Conservation (phyloP, 2,329 filamentous ascomycete species). For the Xylariomycetidae sp. region DNA sequence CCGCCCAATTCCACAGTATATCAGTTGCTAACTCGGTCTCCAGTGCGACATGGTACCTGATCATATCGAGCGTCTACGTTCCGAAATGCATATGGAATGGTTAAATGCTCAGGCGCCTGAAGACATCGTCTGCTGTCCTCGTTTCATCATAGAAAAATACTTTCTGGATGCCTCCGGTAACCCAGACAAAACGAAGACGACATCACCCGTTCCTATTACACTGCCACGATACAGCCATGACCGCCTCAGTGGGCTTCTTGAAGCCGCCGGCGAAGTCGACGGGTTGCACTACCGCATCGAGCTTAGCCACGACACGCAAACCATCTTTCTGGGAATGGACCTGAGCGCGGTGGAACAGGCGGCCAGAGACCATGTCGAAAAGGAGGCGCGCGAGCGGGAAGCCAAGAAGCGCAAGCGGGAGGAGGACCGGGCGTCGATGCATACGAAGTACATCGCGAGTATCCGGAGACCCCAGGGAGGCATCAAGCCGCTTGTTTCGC, state of each 20-base stretch:
- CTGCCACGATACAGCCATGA: constrained; percentile 1
- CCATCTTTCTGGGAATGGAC: constrained; percentile 12
- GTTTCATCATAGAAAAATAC: constrained; percentile 9
- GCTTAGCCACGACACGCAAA: constrained; percentile 1
- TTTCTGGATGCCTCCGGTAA: constrained; percentile 11
- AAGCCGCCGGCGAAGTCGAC: constrained; percentile 1
- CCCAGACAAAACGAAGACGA: constrained; percentile 11
- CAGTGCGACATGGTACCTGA: constrained; percentile 12
- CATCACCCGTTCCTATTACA: constrained; percentile 9
- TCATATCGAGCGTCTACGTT: constrained; percentile 7
- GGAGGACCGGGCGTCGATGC: constrained; percentile 1
- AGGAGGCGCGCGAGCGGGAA: constrained; percentile 2
- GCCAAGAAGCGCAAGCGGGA: constrained; percentile 4
- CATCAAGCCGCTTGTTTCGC: constrained; percentile 4
- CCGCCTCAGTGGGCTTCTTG: constrained; percentile 1
- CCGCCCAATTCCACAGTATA: too few relatives aligned
- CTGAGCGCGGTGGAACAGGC: constrained; percentile 3
- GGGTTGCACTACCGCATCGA: constrained; percentile 8
- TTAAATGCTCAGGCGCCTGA: constrained; percentile 7
- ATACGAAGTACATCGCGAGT: constrained; percentile 8
- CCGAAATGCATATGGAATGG: constrained; percentile 12
- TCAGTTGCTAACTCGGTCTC: too few relatives aligned
- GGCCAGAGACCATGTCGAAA: constrained; percentile 1
- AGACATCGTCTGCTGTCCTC: constrained; percentile 5
- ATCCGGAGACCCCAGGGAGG: constrained; percentile 1